Evolutionary conservation across 1,284 basidiomycete genomes (phyloP).

Genomic region (Fomitopsis palustris): DNA sequence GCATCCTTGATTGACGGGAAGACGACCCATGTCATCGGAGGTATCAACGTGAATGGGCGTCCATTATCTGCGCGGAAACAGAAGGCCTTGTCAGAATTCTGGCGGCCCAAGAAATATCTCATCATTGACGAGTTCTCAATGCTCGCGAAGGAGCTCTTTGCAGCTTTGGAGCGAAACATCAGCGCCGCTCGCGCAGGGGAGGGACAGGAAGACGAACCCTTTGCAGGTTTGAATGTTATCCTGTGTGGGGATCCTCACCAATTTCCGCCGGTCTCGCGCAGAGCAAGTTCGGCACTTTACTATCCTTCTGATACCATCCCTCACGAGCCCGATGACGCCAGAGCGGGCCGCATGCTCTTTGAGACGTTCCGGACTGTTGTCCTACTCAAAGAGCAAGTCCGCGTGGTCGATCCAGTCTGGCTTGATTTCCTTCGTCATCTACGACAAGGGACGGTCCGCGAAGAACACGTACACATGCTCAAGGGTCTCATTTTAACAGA

Average conservation of each 20-base stretch:
- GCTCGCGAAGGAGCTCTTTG: slow-evolving; percentile 27
- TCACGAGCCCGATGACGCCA: too few species aligned
- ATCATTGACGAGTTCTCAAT: slow-evolving; percentile 35
- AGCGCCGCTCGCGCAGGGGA: slow-evolving; percentile 12
- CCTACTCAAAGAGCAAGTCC: slow-evolving; percentile 32
- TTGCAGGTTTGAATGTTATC: not conserved
- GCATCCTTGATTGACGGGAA: slow-evolving; percentile 32
- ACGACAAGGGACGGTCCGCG: not conserved
- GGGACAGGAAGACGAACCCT: slow-evolving; percentile 15
- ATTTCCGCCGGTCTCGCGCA: slow-evolving; percentile 5
- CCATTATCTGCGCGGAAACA: slow-evolving; percentile 6
- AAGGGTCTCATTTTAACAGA: not conserved
- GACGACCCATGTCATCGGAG: slow-evolving; percentile 21
- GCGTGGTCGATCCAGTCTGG: slow-evolving; percentile 32
- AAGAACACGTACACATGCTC: not conserved
- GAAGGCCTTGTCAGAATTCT: slow-evolving; percentile 12
- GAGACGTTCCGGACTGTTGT: slow-evolving; percentile 35
- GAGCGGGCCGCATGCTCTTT: slow-evolving; percentile 21
- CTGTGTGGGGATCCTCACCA: not conserved
- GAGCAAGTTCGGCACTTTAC: not conserved
- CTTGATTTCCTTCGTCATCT: slow-evolving; percentile 25
- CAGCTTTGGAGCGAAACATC: slow-evolving; percentile 20
- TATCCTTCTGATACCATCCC: not conserved
- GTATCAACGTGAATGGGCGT: slow-evolving; percentile 5
- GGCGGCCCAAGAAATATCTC: slow-evolving; percentile 23